A percentile compares a stretch with the other conserved stretches of the same genome.
Conservation (phyloP, 2,329 filamentous ascomycete genomes). For the Apiospora aurea region DNA sequence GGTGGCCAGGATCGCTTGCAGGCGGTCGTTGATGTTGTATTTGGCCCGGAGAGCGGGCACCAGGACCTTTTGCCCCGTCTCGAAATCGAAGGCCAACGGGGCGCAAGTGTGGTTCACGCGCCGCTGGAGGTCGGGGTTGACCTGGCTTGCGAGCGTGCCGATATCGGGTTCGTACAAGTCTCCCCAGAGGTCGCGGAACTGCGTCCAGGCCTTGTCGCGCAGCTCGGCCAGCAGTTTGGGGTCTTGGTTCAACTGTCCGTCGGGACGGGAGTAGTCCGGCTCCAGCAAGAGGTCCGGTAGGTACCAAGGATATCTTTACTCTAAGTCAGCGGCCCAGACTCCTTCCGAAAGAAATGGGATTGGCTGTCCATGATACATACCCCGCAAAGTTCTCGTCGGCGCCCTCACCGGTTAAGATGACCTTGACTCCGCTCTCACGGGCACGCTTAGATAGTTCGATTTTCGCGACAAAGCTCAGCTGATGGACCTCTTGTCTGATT, state of each 20-base stretch:
- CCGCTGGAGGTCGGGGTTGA: background rate
- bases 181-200: background rate
- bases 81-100: background rate
- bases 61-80: background rate
- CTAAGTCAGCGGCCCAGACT: background rate
- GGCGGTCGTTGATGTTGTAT: background rate
- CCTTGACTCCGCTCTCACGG: conserved; percentile 49
- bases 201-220: conserved; percentile 3
- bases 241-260: conserved; percentile 25
- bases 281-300: conserved; percentile 28
- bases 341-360: too few species aligned
- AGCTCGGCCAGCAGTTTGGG: conserved; percentile 23
- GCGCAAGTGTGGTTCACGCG: background rate
- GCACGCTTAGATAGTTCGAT: conserved; percentile 51
- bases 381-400: conserved; percentile 32
- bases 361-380: background rate
- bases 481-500: background rate
- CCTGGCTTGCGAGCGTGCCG: background rate
- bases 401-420: conserved; percentile 32
- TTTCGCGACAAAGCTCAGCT: conserved; percentile 57
- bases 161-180: background rate
- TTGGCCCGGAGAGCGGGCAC: background rate
- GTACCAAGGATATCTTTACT: conserved; percentile 25
- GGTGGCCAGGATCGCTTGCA: background rate
- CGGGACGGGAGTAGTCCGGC: conserved; percentile 27